Evolutionary conservation across 805 yeast species (phyloP).

Genomic region (Candida ipomoeae): DNA sequence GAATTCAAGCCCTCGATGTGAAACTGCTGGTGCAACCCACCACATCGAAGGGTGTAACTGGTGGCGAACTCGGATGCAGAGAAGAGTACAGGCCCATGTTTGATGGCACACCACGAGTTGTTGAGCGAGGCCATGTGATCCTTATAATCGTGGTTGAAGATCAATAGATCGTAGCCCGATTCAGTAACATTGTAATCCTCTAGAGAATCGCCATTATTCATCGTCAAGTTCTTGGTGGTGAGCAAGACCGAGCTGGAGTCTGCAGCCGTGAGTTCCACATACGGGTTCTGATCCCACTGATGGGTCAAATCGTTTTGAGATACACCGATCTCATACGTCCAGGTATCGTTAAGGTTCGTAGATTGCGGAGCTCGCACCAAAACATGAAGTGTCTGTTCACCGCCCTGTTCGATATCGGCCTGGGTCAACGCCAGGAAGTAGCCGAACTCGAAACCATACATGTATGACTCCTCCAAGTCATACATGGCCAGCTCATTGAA

Average conservation of each 20-base stretch:
- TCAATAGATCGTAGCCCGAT: constrained; percentile 38
- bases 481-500: constrained; percentile 34
- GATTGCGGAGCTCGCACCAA: constrained; percentile 41
- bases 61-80: constrained; percentile 22
- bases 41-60: constrained; percentile 42
- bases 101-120: constrained; percentile 69
- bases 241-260: constrained; percentile 66
- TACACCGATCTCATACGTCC: constrained; percentile 66
- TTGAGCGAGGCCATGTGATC: constrained; percentile 38
- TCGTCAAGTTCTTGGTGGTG: constrained; percentile 51
- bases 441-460: constrained; percentile 30
- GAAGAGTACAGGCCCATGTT: constrained; percentile 44
- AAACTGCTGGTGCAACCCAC: constrained; percentile 56
- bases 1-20: constrained; percentile 56
- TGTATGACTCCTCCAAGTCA: constrained; percentile 25
- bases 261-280: constrained; percentile 60
- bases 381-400: constrained; percentile 25
- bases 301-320: constrained; percentile 60
- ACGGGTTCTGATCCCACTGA: constrained; percentile 62
- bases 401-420: constrained; percentile 19
- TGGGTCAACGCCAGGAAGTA: constrained; percentile 40
- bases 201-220: constrained; percentile 1
- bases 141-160: constrained; percentile 42
- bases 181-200: constrained; percentile 22
- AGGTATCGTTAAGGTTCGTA: constrained; percentile 32